These are phyloP conservation scores for Venturiaceae sp. DNA, from an alignment of 2,329 filamentous ascomycete genomes.

Conservation along the genomic window DNA sequence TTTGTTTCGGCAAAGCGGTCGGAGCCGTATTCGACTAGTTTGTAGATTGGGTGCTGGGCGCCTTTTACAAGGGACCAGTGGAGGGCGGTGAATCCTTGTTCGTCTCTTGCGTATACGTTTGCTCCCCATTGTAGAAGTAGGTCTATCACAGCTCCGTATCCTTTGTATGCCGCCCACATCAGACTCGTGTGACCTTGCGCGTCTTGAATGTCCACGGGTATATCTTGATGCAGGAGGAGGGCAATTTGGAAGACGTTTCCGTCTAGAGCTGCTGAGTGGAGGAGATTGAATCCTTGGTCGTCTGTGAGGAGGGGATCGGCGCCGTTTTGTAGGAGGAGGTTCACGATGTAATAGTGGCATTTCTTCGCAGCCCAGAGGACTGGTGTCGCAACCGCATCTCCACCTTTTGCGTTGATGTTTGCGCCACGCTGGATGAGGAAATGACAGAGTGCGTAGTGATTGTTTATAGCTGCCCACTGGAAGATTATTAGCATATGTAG, in stretches of 20 bases:
- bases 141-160: slow-evolving; percentile 85
- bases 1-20: slow-evolving; percentile 86
- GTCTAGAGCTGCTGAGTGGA: slow-evolving; percentile 95
- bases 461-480: slow-evolving; percentile 98
- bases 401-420: slow-evolving; percentile 89
- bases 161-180: slow-evolving; percentile 99
- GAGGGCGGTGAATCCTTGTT: slow-evolving; percentile 86
- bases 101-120: slow-evolving; percentile 80
- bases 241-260: slow-evolving; percentile 87
- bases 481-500: slow-evolving; percentile 9
- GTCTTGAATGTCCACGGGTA: slow-evolving; percentile 86
- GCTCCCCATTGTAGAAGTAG: slow-evolving; percentile 91
- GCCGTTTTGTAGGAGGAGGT: slow-evolving; percentile 81
- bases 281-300: slow-evolving; percentile 92
- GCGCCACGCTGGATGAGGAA: slow-evolving; percentile 81
- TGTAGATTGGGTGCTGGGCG: slow-evolving; percentile 78
- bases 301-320: slow-evolving; percentile 90
- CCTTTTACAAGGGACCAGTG: slow-evolving; percentile 97
- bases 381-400: slow-evolving; percentile 87
- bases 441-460: slow-evolving; percentile 94
- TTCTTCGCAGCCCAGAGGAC: slow-evolving; percentile 95
- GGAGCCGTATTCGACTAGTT: slow-evolving; percentile 89
- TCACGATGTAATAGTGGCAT: slow-evolving; percentile 93
- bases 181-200: slow-evolving; percentile 84
- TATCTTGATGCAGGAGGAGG: slow-evolving; percentile 86